Base-by-base conservation (phyloP, 108 stramenopile genomes). In the Conticribra guillardii region DNA sequence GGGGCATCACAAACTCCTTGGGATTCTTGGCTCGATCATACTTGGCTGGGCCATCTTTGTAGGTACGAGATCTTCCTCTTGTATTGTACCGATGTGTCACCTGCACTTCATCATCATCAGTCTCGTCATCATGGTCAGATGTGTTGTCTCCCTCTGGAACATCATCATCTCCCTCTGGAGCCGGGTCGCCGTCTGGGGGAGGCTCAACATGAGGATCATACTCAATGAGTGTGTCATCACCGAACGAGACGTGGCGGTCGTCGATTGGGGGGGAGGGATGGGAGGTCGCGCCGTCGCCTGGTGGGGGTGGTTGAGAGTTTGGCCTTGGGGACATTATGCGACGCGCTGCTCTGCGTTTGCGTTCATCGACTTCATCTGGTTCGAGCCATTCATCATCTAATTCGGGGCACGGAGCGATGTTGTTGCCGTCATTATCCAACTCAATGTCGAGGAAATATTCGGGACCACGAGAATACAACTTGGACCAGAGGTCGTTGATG, bases 361-460 rank as follows among this genome's bases (percentile, higher is more conserved):
- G n/a, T n/a, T n/a, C n/a, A n/a, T n/a, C n/a, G n/a, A n/a, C n/a
- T n/a, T n/a, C n/a, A n/a, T n/a, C n/a, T n/a, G n/a, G n/a, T 11
- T 44, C 41, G 14, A 44, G 41, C 41, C 41, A 44, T 44, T 44
- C 41, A n/a, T n/a, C n/a, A n/a, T n/a, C n/a, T n/a, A n/a, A n/a
- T n/a, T n/a, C n/a, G n/a, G 41, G 41, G 14, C 14, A 7, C 14
- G 41, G 14, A 11, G 41, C 14, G 14, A 44, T 44, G 41, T 11
- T 44, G 14, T 44, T 44, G 41, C 41, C 41, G 23, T 41, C 44
- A 41, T 41, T 45, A 26, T 52, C 50, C 9, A n/a, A 21, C 18
- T 52, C 19, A 52, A 52, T 4, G 18, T 52, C 50, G 5, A 52
- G 50, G 21, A 15, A 55, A 29, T 4, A 55, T 30, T 55, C 54